Evolutionary conservation across 257 asterid species (phyloP).

Genomic region (Handroanthus guayacan): DNA sequence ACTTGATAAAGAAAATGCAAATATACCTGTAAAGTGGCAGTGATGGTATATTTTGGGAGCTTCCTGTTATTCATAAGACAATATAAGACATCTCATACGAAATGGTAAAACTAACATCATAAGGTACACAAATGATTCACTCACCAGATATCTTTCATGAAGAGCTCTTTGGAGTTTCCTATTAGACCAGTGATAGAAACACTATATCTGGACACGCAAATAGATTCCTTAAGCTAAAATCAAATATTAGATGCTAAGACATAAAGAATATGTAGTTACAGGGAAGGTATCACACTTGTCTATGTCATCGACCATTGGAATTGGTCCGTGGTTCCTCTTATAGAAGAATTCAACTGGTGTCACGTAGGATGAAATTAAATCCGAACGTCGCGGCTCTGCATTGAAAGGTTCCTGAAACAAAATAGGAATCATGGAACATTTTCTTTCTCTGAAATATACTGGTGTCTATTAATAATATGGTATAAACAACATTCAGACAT

Average conservation of each 20-base stretch:
- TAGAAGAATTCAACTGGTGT: slow-evolving; percentile 89
- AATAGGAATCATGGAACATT: neutral
- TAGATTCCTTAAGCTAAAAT: slow-evolving; percentile 29
- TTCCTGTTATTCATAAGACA: slow-evolving; percentile 55
- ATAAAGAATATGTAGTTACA: slow-evolving; percentile 14
- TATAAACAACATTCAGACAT: neutral
- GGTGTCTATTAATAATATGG: neutral
- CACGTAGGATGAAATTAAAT: slow-evolving; percentile 73
- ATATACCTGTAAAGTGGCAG: slow-evolving; percentile 92
- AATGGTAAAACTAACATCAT: slow-evolving; percentile 12
- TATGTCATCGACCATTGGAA: slow-evolving; percentile 79
- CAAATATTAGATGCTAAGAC: neutral
- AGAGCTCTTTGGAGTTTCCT: slow-evolving; percentile 55
- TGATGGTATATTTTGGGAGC: slow-evolving; percentile 78
- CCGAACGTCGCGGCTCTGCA: slow-evolving; percentile 87
- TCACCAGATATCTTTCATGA: slow-evolving; percentile 89
- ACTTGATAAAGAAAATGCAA: no score
- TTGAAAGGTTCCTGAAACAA: slow-evolving; percentile 85
- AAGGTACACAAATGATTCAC: slow-evolving; percentile 35
- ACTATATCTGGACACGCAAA: slow-evolving; percentile 64
- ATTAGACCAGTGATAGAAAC: slow-evolving; percentile 65
- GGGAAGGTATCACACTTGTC: slow-evolving; percentile 57
- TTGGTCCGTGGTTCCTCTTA: slow-evolving; percentile 98
- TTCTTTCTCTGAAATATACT: neutral
- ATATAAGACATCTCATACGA: neutral